These are phyloP conservation scores for Alternaria tenuissima DNA, from an alignment of 2,329 filamentous ascomycete species.

Conservation along the genomic window DNA sequence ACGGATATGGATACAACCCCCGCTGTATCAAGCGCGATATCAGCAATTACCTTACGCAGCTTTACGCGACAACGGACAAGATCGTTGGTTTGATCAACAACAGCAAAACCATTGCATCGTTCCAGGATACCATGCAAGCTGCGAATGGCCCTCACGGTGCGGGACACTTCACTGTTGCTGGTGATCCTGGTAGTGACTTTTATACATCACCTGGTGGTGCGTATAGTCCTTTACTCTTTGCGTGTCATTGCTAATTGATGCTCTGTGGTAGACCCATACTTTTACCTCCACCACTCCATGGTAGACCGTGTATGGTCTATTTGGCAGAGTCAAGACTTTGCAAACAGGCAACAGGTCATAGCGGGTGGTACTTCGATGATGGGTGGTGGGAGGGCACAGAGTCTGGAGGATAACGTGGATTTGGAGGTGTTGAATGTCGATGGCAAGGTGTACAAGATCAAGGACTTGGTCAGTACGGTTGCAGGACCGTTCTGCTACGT, in stretches of 20 bases:
- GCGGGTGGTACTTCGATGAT: constrained; percentile 56
- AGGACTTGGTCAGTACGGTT: constrained; percentile 56
- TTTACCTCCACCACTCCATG: constrained; percentile 60
- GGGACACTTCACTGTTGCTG: constrained; percentile 57
- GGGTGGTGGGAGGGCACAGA: constrained; percentile 29
- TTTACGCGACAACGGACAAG: constrained; percentile 40
- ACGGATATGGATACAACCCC: constrained; percentile 48
- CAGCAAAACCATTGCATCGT: constrained; percentile 43
- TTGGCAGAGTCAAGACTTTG: constrained; percentile 58
- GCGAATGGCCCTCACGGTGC: constrained; percentile 53
- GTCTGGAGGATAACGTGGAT: constrained; percentile 48
- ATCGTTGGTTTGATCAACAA: constrained; percentile 38
- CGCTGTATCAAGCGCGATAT: constrained; percentile 54
- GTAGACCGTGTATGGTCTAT: constrained; percentile 60
- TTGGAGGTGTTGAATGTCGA: constrained; percentile 49
- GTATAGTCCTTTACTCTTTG: not conserved
- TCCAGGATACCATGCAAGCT: constrained; percentile 52
- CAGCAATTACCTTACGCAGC: constrained; percentile 37
- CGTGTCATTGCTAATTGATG: not conserved
- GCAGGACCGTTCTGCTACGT: constrained; percentile 60
- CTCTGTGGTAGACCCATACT: constrained; percentile 51
- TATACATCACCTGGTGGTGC: constrained; percentile 53
- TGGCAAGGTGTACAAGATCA: constrained; percentile 49
- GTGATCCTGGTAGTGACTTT: constrained; percentile 55
- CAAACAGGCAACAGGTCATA: constrained; percentile 53